A percentile compares a stretch with the other conserved stretches of the same genome.
Conservation (phyloP, 139 green algal genomes). For the Coccomyxa sp. region DNA sequence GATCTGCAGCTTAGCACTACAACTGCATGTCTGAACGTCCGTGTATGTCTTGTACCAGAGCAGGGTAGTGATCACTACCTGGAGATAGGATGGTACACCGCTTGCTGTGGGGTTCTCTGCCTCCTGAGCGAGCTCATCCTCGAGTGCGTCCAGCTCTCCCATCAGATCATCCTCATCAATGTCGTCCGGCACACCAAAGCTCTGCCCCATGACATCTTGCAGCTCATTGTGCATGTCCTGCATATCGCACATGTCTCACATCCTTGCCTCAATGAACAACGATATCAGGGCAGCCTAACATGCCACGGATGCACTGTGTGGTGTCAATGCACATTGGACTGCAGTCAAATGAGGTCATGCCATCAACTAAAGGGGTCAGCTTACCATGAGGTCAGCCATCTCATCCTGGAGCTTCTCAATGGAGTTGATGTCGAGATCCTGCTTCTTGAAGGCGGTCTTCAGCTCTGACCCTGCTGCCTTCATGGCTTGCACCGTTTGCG, state of each 20-base stretch:
- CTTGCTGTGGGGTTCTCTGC: conserved; percentile 26
- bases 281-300: background rate
- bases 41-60: background rate
- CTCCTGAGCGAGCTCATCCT: conserved; percentile 65
- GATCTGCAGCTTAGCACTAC: no score
- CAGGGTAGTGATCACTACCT: conserved; percentile 33
- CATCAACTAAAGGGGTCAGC: no score
- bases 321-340: background rate
- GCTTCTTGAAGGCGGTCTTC: conserved; percentile 69
- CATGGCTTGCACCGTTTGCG: conserved; percentile 45
- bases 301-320: background rate
- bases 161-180: conserved; percentile 97
- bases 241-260: background rate
- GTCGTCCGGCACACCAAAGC: conserved; percentile 88
- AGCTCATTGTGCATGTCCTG: conserved; percentile 90
- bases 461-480: conserved; percentile 79
- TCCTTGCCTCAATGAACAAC: background rate
- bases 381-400: conserved; percentile 88
- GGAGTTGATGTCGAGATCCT: conserved; percentile 92
- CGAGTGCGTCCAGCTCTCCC: conserved; percentile 92
- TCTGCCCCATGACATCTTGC: conserved; percentile 80
- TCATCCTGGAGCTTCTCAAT: conserved; percentile 96
- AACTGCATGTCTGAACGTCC: conserved; percentile 10
- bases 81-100: conserved; percentile 66
- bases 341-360: no score